These are phyloP conservation scores for Trametopsis cervina DNA, from an alignment of 768 basidiomycete species.

Conservation along the genomic window DNA sequence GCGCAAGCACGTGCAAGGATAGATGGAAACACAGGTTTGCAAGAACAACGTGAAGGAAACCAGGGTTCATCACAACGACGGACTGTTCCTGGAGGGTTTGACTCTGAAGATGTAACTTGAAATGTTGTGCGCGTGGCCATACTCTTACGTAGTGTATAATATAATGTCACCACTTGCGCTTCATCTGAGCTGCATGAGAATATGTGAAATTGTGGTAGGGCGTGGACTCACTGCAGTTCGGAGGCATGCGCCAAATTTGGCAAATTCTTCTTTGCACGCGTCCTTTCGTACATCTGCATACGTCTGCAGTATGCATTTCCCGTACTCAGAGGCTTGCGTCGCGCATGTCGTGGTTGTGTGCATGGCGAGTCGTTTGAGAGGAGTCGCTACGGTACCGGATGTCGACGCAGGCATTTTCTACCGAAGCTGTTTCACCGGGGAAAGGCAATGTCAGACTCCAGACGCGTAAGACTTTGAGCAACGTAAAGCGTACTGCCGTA, in stretches of 20 bases:
- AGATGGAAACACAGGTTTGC: too few species aligned
- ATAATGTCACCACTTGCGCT: conserved; percentile 42
- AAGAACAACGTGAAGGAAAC: conserved; percentile 17
- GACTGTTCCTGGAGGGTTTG: conserved; percentile 24
- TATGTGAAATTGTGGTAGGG: not conserved
- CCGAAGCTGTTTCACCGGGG: too few species aligned
- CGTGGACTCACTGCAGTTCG: conserved; percentile 57
- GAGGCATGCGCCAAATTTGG: conserved; percentile 77
- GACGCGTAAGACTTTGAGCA: too few species aligned
- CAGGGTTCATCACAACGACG: conserved; percentile 5
- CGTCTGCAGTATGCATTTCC: conserved; percentile 76
- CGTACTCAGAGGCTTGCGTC: conserved; percentile 70
- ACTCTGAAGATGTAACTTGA: conserved; percentile 15
- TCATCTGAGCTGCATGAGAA: conserved; percentile 41
- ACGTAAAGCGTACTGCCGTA: too few species aligned
- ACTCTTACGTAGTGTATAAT: too few species aligned
- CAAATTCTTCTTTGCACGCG: conserved; percentile 80
- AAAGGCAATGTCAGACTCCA: too few species aligned
- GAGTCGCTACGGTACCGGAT: conserved; percentile 30
- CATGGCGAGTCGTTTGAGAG: conserved; percentile 59
- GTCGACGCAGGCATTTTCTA: not conserved
- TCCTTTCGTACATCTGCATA: conserved; percentile 84
- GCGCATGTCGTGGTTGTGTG: conserved; percentile 70
- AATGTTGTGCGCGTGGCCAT: too few species aligned
- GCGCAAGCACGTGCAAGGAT: conserved; percentile 27